A percentile compares a stretch with the other conserved stretches of the same genome.
These are phyloP conservation scores for Penicillium cinerascens DNA, from an alignment of 495 filamentous ascomycete species.

Conservation along the genomic window DNA sequence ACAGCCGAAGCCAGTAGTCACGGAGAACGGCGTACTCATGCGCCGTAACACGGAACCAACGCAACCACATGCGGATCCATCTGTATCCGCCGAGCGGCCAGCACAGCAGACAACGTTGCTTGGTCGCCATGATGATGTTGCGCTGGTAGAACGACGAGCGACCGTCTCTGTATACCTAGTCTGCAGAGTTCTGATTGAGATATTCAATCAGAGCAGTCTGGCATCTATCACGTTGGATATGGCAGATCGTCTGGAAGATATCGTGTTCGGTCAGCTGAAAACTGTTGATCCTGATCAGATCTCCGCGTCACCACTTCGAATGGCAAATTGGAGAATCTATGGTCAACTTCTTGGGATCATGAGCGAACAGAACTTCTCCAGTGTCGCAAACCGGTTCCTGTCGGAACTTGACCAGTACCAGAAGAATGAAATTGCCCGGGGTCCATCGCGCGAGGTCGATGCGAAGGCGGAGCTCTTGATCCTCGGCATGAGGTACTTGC, in stretches of 20 bases:
- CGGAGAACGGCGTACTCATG: slow-evolving; percentile 39
- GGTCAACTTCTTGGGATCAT: slow-evolving; percentile 88
- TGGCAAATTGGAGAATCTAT: slow-evolving; percentile 94
- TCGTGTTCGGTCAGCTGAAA: slow-evolving; percentile 90
- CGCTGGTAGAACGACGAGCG: slow-evolving; percentile 78
- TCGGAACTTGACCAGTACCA: slow-evolving; percentile 73
- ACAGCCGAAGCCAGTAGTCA: slow-evolving; percentile 32
- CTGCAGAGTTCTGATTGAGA: slow-evolving; percentile 89
- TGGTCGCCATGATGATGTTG: slow-evolving; percentile 63
- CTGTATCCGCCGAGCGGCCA: slow-evolving; percentile 23
- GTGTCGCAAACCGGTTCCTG: slow-evolving; percentile 77
- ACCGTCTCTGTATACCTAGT: slow-evolving; percentile 92
- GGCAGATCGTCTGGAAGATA: slow-evolving; percentile 85
- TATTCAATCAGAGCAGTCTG: slow-evolving; percentile 84
- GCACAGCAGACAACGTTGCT: slow-evolving; percentile 36
- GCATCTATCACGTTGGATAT: slow-evolving; percentile 79
- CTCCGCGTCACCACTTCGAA: slow-evolving; percentile 69
- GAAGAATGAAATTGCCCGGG: slow-evolving; percentile 65
- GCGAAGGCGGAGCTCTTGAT: slow-evolving; percentile 78
- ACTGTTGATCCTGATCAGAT: slow-evolving; percentile 82
- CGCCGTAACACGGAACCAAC: slow-evolving; percentile 56
- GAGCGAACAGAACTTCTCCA: slow-evolving; percentile 85
- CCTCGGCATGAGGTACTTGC: slow-evolving; percentile 84
- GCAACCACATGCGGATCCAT: slow-evolving; percentile 29
- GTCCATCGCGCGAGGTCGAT: slow-evolving; percentile 64